Base-by-base conservation (phyloP, 2,329 filamentous ascomycete genomes). In the Paecilomyces sp. region DNA sequence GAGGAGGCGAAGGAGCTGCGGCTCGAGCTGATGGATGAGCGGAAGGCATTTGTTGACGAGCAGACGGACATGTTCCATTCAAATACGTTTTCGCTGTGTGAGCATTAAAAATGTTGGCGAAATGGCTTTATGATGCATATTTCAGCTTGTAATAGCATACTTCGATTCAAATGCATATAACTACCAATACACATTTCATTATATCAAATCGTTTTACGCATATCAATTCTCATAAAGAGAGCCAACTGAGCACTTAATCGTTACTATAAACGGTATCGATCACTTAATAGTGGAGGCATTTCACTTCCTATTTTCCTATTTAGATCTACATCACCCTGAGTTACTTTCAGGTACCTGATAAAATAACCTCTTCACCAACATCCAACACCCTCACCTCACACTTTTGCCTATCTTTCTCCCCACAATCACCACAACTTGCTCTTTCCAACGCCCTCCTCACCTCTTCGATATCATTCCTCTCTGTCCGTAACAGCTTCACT, bases 401-500 rank as follows among this genome's bases (percentile, higher is more conserved):
- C n/a, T n/a, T 31, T 15, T 28, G 3, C 18, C n/a, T 30, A 13
- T 67, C 63, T 18, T 64, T 66, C 53, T 72, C 63, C 61, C 65
- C 36, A 18, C 7, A 5, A 41, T 13, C 34, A n/a, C 34, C 1
- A 18, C 41, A 8, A 47, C 18, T 6, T 8, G 8, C 41, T 22
- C 15, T 47, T 2, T 47, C 63, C 53, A 79, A 60, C 66, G 74
- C 64, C 54, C 64, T 65, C 53, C 67, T 63, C 15, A 76, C 73
- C 50, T 78, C 75, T 11, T 76, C 70, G 6, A 66, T 63, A 0
- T 61, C 66, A 52, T 69, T 75, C 18, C 65, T 65, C 50, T 64
- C 66, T 31, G 77, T 79, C 60, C 73, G 76, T 12, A 81, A 72
- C 64, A 74, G 74, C 61, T 70, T 76, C 1, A 80, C 78, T 22